Conservation (phyloP, 2,329 filamentous ascomycete species). For the Trichoderma koningii region DNA sequence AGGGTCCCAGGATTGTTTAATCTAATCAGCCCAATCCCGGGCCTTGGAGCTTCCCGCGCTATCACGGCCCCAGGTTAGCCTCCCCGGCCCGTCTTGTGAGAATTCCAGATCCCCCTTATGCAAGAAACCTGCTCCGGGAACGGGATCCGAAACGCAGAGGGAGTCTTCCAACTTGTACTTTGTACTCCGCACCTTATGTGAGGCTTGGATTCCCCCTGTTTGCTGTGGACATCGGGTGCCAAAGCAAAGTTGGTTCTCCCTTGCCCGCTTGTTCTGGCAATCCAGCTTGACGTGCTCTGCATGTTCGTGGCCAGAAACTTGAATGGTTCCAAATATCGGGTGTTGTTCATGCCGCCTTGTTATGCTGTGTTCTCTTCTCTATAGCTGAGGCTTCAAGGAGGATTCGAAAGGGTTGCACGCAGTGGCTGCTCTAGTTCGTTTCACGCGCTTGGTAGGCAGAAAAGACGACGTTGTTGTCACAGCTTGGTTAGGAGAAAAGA, state of each 20-base stretch:
- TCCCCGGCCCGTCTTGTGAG: neutral
- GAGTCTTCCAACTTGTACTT: neutral
- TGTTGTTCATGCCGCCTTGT: neutral
- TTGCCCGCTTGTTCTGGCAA: neutral
- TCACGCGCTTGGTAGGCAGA: neutral
- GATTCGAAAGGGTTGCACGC: neutral
- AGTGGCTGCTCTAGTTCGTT: neutral
- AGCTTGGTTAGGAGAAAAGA: too few relatives aligned
- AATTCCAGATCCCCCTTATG: conserved; percentile 22
- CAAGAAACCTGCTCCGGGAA: conserved; percentile 15
- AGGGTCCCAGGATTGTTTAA: neutral
- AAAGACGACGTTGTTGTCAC: too few relatives aligned
- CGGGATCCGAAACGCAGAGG: conserved; percentile 12
- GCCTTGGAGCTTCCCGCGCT: neutral
- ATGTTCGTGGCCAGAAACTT: neutral
- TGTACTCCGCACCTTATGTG: neutral
- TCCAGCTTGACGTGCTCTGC: neutral
- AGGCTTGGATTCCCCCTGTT: neutral
- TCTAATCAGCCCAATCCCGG: conserved; percentile 15
- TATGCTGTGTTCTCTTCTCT: too few relatives aligned
- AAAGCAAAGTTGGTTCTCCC: neutral
- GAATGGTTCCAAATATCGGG: conserved; percentile 5
- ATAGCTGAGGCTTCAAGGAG: too few relatives aligned
- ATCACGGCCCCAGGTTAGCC: conserved; percentile 11
- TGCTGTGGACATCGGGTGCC: neutral